Evolutionary conservation across 1,284 basidiomycete species (phyloP).

Genomic region (Cryptococcus wingfieldii): DNA sequence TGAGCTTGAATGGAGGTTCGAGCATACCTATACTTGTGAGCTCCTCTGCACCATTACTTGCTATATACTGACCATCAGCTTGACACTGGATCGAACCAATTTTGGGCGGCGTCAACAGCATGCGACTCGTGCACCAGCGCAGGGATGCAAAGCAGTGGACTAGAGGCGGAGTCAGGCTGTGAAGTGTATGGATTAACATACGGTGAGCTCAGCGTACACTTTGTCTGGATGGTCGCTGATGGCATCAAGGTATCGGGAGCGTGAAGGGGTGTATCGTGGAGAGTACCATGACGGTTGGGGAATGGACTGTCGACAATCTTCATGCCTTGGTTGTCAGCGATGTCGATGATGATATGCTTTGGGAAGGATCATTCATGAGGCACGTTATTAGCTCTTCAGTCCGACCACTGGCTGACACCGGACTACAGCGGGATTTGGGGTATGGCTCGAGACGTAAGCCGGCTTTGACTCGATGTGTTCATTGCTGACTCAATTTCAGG

Average conservation of each 20-base stretch:
- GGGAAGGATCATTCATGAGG: constrained; percentile 6
- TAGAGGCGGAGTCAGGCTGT: neutral
- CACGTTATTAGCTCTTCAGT: neutral
- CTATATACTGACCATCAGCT: neutral
- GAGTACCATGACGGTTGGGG: neutral
- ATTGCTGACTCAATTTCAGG: neutral
- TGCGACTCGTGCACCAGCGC: neutral
- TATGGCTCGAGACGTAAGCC: neutral
- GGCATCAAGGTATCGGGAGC: neutral
- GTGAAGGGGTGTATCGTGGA: constrained; percentile 3
- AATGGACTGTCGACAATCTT: neutral
- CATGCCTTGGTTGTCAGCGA: neutral
- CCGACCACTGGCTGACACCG: neutral
- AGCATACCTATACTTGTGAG: constrained; percentile 5
- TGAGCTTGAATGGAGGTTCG: neutral
- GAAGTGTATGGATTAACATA: neutral
- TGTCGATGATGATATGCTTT: neutral
- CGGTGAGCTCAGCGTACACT: neutral
- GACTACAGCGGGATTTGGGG: constrained; percentile 5
- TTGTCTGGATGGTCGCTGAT: neutral
- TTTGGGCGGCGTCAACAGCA: constrained; percentile 5
- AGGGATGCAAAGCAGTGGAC: neutral
- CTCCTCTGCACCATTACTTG: neutral
- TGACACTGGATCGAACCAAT: constrained; percentile 8
- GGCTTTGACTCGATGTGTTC: neutral